Evolutionary conservation across 768 basidiomycete genomes (phyloP), one percentile per base, ranked within the genome.

Genomic region (Phylloporus rhodoxanthus): DNA sequence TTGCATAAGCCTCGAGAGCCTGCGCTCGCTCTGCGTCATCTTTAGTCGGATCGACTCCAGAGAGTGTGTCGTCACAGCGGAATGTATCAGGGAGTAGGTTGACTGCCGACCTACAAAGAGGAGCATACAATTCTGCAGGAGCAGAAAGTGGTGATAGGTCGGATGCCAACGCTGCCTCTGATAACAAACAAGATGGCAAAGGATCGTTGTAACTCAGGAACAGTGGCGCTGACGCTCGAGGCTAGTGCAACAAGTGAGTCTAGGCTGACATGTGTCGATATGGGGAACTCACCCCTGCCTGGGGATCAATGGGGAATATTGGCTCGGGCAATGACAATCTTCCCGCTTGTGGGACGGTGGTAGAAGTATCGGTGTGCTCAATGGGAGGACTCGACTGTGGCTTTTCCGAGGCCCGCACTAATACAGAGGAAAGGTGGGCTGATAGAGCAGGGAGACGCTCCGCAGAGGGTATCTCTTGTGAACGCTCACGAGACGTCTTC

Each of bases 1-100:
- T 61, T 8, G 61, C 51, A 46, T 68, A 66, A 10, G 59, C 64
- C 36, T 68, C 61, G 29, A 66, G 61, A 17, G 59, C 65, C 43
- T 60, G 64, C 2, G 52, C 59, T 11, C 52, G 57, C n/a, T 68
- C 64, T 29, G 38, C 28, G 20, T 63, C 57, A 2, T 61, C 65
- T 10, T 50, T 55, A 1, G 45, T 38, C 14, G 20, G 32, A 42
- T 50, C 43, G 33, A 43, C 43, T 26, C 46, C 39, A 34, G 48
- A 50, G 9, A n/a, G n/a, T 11, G 45, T 30, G 33, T 50, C 50
- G 14, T 48, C 15, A 20, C 28, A 53, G 26, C 14, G 14, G 42
- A 48, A 51, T 9, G 14, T 11, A 23, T 55, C 56, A 8, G 47
- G 23, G 29, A 42, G 34, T 25, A 55, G 32, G 34, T 23, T 20